Base-by-base conservation (phyloP, 176 grass and related monocot genomes). In the Oryza longistaminata region DNA sequence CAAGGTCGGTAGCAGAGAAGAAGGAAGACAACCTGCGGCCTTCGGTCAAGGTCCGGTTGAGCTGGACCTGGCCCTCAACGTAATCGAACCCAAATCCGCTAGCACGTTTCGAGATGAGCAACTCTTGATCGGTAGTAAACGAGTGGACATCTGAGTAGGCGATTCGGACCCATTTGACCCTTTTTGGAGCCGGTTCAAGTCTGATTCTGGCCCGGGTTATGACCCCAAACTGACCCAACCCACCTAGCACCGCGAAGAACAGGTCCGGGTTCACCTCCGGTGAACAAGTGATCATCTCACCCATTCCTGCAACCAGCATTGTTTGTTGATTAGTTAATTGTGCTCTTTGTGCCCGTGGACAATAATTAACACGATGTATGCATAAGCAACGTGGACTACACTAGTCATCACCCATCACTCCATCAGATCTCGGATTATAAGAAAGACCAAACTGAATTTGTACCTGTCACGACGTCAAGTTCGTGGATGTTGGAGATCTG, bases 401-500 rank as follows among this genome's bases (percentile, higher is more conserved):
- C 42, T 35, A 49, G 42, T 37, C 11, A 25, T 39, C 7, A 4
- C 21, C 7, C 26, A 35, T 35, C 34, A 35, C 34, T 35, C 34
- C 0, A 7, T 7, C 31, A 40, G 43, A 55, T 58, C 40, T 31
- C 29, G 0, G 26, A 27, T 46, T n/a, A 44, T 17, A 29, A 5
- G 46, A 60, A 52, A 2, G 40, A 11, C 35, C 15, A 53, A 53
- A 71, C 8, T 21, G 12, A 13, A 45, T n/a, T 15, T 6, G 7
- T 90, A 93, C 91, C 91, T 29, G 91, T 90, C 46, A 93, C 76
- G 9, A 88, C 91, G 25, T 90, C 91, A 33, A 93, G 70, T 17
- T 93, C 88, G 5, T 75, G 80, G 0, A 93, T 82, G 27, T 90
- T 85, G 55, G 88, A 82, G 69, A 84, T 91, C 88, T 94, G 92